Evolutionary conservation across 805 yeast species (phyloP).

Genomic region (Candida qinlingensis): DNA sequence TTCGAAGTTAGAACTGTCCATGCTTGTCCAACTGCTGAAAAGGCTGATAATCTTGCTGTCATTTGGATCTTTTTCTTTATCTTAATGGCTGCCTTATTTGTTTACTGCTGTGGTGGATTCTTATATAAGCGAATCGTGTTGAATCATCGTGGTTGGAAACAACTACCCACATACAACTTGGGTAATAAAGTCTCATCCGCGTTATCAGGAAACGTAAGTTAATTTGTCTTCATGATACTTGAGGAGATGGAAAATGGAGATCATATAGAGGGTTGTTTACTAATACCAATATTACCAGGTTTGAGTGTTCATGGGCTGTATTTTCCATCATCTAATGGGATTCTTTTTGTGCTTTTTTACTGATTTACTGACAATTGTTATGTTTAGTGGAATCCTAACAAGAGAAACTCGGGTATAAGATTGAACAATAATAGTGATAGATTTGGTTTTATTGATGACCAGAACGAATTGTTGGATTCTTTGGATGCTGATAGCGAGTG

Average conservation of each 20-base stretch:
- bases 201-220: constrained; percentile 24
- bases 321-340: no score
- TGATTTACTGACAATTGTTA: constrained; percentile 10
- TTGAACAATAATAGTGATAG: constrained; percentile 25
- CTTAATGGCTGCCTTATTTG: constrained; percentile 34
- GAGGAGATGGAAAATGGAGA: background rate
- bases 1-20: constrained; percentile 81
- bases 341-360: no score
- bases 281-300: no score
- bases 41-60: constrained; percentile 57
- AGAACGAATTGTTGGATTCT: constrained; percentile 35
- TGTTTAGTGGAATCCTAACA: constrained; percentile 12
- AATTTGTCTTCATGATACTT: background rate
- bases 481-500: constrained; percentile 27
- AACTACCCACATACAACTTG: constrained; percentile 26
- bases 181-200: constrained; percentile 23
- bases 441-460: constrained; percentile 34
- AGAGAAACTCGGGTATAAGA: constrained; percentile 14
- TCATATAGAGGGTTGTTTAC: background rate
- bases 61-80: constrained; percentile 61
- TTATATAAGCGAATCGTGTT: constrained; percentile 31
- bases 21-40: constrained; percentile 79
- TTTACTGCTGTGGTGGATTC: constrained; percentile 39
- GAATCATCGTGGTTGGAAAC: constrained; percentile 32
- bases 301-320: no score